These are phyloP conservation scores for Cordyceps cateniannulata DNA, from an alignment of 2,329 filamentous ascomycete species.

Conservation along the genomic window DNA sequence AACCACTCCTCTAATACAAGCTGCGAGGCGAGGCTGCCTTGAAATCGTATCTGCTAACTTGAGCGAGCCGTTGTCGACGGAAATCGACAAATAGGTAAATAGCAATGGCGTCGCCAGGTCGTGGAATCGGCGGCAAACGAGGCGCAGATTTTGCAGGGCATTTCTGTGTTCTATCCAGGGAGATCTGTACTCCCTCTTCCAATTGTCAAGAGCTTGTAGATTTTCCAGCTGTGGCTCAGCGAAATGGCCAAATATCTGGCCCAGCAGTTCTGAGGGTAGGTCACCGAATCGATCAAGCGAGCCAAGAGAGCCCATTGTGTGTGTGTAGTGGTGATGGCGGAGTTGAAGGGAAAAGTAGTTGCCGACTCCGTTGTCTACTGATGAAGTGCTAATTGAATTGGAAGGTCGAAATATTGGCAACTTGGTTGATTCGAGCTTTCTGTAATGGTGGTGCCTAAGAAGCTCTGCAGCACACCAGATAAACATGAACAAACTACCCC, in stretches of 20 bases:
- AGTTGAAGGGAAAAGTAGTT: not conserved
- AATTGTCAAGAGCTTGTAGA: not conserved
- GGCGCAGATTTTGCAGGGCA: not conserved
- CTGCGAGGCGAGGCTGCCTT: not conserved
- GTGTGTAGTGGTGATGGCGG: not conserved
- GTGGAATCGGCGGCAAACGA: not conserved
- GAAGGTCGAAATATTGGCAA: not conserved
- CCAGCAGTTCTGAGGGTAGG: not conserved
- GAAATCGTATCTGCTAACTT: not conserved
- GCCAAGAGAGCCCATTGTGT: not conserved
- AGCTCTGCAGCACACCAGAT: too few species aligned
- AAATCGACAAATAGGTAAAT: not conserved
- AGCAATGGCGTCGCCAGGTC: not conserved
- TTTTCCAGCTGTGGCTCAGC: not conserved
- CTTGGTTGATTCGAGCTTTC: not conserved
- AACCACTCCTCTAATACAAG: not conserved
- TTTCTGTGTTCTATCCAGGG: not conserved
- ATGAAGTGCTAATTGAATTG: not conserved
- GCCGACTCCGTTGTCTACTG: not conserved
- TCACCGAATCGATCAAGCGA: not conserved
- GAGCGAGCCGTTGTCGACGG: not conserved
- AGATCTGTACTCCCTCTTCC: not conserved
- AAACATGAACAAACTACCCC: not conserved
- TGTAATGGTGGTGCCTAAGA: not conserved
- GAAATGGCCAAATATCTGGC: not conserved